A percentile compares a stretch with the other conserved stretches of the same genome.
These are phyloP conservation scores for Rhodomyrtus psidioides DNA, from an alignment of 441 rosid species.

Conservation along the genomic window DNA sequence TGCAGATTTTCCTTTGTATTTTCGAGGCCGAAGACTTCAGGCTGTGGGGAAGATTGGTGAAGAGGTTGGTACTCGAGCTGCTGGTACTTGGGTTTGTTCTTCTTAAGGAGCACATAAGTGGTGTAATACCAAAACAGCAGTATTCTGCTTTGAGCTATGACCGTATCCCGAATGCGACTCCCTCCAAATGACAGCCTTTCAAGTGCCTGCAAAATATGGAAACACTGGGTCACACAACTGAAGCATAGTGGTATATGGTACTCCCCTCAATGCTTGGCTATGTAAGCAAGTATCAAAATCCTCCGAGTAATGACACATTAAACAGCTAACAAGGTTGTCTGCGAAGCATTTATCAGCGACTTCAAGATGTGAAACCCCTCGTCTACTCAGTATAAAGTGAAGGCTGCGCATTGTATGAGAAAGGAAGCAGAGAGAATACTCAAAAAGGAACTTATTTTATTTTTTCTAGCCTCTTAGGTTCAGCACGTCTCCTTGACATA, in stretches of 20 bases:
- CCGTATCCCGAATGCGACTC: constrained; percentile 51
- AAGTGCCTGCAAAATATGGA: constrained; percentile 49
- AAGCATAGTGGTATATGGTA: background rate
- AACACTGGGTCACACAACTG: background rate
- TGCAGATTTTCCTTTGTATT: constrained; percentile 16
- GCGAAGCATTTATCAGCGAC: background rate
- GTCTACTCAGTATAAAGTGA: background rate
- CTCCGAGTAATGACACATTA: background rate
- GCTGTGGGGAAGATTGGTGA: constrained; percentile 27
- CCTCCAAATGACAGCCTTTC: constrained; percentile 85
- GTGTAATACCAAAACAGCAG: constrained; percentile 80
- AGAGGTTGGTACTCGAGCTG: constrained; percentile 45
- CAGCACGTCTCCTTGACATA: background rate
- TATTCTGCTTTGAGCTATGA: constrained; percentile 72
- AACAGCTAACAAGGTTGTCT: background rate
- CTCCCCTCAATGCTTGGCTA: background rate
- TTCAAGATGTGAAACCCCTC: background rate
- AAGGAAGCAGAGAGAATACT: background rate
- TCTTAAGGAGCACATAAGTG: constrained; percentile 75
- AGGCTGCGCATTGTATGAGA: background rate
- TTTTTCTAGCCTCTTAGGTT: background rate
- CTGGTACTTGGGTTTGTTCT: constrained; percentile 82
- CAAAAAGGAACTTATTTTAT: background rate
- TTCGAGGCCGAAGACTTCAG: constrained; percentile 34
- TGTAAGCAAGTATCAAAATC: background rate